phyloP scores from a whole-genome alignment of 257 asterid genomes.

The Verbascum thapsus region DNA sequence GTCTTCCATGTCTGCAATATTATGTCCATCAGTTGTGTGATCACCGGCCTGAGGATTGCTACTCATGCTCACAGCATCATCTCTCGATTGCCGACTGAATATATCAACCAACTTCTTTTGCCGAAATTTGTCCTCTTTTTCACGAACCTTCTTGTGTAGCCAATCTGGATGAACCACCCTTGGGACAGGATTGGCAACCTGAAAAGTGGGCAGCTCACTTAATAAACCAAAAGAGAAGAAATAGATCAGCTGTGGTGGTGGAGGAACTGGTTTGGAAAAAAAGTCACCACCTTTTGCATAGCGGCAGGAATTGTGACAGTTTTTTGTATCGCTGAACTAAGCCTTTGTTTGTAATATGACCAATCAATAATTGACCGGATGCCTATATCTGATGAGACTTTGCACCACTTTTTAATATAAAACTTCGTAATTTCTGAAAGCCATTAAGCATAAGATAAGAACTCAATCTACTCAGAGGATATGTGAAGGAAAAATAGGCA shows the following conservation, averaged over 20 bases:
- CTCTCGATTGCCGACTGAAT: slow-evolving; percentile 54
- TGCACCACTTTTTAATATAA: slow-evolving; percentile 96
- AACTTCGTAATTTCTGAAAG: slow-evolving; percentile 79
- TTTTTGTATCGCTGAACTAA: slow-evolving; percentile 91
- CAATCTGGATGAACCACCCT: slow-evolving; percentile 99
- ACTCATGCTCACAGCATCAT: slow-evolving; percentile 37
- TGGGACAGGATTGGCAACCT: slow-evolving; percentile 99
- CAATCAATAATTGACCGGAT: slow-evolving; percentile 97
- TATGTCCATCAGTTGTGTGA: slow-evolving; percentile 47
- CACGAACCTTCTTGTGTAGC: slow-evolving; percentile 97
- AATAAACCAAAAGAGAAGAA: slow-evolving; percentile 24
- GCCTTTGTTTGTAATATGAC: slow-evolving; percentile 96
- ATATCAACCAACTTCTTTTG: slow-evolving; percentile 88
- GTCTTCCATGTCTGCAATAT: slow-evolving; percentile 79
- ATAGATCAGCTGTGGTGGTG: background rate
- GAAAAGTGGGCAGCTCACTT: slow-evolving; percentile 40
- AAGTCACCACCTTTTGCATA: slow-evolving; percentile 81
- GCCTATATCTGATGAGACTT: slow-evolving; percentile 87
- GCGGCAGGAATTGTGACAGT: slow-evolving; percentile 97
- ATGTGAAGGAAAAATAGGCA: slow-evolving; percentile 23
- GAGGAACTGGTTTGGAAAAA: too few relatives aligned
- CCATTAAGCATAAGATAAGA: slow-evolving; percentile 36
- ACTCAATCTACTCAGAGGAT: slow-evolving; percentile 31
- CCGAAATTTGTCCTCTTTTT: slow-evolving; percentile 95
- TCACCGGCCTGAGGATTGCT: slow-evolving; percentile 35